These are phyloP conservation scores for Auricularia auricula-judae DNA, from an alignment of 768 basidiomycete species.

Conservation along the genomic window DNA sequence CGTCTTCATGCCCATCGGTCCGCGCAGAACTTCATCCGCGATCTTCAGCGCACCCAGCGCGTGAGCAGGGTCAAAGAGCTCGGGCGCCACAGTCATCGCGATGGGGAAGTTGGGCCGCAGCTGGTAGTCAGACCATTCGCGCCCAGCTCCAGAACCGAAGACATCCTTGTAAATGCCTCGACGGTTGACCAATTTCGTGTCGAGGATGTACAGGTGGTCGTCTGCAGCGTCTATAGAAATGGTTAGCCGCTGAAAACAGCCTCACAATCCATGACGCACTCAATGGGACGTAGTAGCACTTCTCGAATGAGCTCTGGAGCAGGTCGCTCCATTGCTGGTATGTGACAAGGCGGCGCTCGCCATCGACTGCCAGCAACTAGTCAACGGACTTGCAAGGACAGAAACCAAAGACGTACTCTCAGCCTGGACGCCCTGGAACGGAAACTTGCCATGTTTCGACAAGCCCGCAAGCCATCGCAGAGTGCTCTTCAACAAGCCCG, in stretches of 20 bases:
- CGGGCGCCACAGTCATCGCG: constrained; percentile 95
- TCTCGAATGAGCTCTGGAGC: constrained; percentile 80
- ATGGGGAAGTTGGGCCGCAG: constrained; percentile 88
- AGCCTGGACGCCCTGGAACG: constrained; percentile 80
- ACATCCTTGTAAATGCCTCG: constrained; percentile 99
- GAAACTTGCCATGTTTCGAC: constrained; percentile 57
- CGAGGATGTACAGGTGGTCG: constrained; percentile 60
- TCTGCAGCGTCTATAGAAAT: constrained; percentile 46
- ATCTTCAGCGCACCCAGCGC: constrained; percentile 70
- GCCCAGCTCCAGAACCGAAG: constrained; percentile 72
- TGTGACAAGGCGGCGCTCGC: constrained; percentile 56
- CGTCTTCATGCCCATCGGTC: constrained; percentile 93
- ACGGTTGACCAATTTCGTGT: constrained; percentile 64
- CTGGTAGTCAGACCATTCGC: constrained; percentile 98
- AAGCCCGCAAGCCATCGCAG: constrained; percentile 78
- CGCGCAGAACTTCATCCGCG: constrained; percentile 72
- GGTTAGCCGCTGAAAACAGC: neutral
- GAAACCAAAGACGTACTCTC: constrained; percentile 41
- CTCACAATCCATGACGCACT: constrained; percentile 31
- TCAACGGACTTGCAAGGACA: neutral
- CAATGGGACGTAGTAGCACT: constrained; percentile 78
- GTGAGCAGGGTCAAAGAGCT: constrained; percentile 74
- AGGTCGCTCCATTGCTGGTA: constrained; percentile 87
- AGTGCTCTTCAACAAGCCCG: constrained; percentile 85
- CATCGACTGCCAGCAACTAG: constrained; percentile 42